phyloP scores from a whole-genome alignment of 768 basidiomycete species.

The Melanogaster broomeanus region DNA sequence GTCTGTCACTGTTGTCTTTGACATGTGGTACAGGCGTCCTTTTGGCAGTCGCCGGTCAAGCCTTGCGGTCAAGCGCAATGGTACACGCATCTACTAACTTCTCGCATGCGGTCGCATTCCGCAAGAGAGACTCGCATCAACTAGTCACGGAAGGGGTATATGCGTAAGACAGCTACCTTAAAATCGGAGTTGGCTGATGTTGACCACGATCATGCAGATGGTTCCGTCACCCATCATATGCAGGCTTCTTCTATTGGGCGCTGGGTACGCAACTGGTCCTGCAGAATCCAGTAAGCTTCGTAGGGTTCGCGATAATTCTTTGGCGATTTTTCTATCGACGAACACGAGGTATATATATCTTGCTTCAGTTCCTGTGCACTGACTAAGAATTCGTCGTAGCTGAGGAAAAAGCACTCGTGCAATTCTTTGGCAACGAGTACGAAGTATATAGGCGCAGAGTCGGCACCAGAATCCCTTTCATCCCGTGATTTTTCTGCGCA shows the following conservation, averaged over 20 bases:
- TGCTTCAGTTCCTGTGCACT: not conserved
- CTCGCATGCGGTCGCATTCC: slow-evolving; percentile 82
- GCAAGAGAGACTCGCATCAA: slow-evolving; percentile 69
- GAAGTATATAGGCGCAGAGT: slow-evolving; percentile 71
- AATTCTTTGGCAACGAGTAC: slow-evolving; percentile 92
- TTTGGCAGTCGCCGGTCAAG: slow-evolving; percentile 70
- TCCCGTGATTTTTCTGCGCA: slow-evolving; percentile 46
- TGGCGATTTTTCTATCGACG: slow-evolving; percentile 88
- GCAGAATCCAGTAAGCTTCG: slow-evolving; percentile 79
- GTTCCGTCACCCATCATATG: slow-evolving; percentile 94
- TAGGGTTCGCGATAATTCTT: slow-evolving; percentile 64
- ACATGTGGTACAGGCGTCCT: slow-evolving; percentile 51
- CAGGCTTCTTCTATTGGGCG: slow-evolving; percentile 98
- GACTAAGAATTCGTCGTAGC: slow-evolving; percentile 42
- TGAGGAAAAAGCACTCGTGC: slow-evolving; percentile 77
- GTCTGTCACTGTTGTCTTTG: not conserved
- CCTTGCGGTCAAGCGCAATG: slow-evolving; percentile 89
- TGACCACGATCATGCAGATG: slow-evolving; percentile 11
- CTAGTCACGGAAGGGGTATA: slow-evolving; percentile 93
- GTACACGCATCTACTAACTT: slow-evolving; percentile 93
- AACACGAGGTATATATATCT: slow-evolving; percentile 64
- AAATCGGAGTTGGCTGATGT: not conserved
- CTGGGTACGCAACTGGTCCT: slow-evolving; percentile 90
- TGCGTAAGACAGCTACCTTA: slow-evolving; percentile 51
- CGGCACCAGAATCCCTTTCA: slow-evolving; percentile 87